Evolutionary conservation across 1,284 basidiomycete species (phyloP), one percentile per base, ranked within the genome.

Genomic region (Ceratobasidium sp.): DNA sequence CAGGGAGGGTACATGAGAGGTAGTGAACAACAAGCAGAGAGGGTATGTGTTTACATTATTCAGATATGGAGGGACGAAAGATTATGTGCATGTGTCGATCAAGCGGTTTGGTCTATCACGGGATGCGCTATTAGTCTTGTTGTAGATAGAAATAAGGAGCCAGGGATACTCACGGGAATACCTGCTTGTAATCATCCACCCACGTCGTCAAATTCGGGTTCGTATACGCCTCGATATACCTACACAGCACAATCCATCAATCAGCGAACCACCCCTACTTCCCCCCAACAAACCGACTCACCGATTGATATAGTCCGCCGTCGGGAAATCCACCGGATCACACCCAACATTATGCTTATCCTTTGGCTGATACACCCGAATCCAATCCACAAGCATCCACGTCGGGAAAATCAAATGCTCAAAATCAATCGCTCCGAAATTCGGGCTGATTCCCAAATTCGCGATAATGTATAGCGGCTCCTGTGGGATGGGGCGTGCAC

Each of bases 381-480:
- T 87, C 81, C 89, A 97, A 78, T 74, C 73, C 28, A 71, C 58
- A 35, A 62, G 82, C 91, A 96, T 91, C 8, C 82, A 85, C 0
- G 84, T 85, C 0, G 94, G 94, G 83, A 93, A 95, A 1, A 79
- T 81, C 49, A 95, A 83, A 67, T 91, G 82, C 0, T 84, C 80
- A 61, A 91, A 83, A 80, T 95, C 88, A 55, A 94, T 88, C 3
- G 76, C 72, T 46, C 91, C 91, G 77, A 96, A 95, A 78, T 92
- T 91, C 26, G 83, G 82, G 1, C 93, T 95, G 80, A 96, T 89
- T 64, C 93, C 94, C 78, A 97, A 82, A 79, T 95, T 94, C 73
- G 87, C 82, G 76, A 96, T 88, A 78, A 96, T 85, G 49, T 75
- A 74, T 66, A 76, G 55, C 21, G 75, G 75, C 63, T 76, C 75